Conservation (phyloP, 352 stramenopile species). For the Phytophthora pseudosyringae region DNA sequence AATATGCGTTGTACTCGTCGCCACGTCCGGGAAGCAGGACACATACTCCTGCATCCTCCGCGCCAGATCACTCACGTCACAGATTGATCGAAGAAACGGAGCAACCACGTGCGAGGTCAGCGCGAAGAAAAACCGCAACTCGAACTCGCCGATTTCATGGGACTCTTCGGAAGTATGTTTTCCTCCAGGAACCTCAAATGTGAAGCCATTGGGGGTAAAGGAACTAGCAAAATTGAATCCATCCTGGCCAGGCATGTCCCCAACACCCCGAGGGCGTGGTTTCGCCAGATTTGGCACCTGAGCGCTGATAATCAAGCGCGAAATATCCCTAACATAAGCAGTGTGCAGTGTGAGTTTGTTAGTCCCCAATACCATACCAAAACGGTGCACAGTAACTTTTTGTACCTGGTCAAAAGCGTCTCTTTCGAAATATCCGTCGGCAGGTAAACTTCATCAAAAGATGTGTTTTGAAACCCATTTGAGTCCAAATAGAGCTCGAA, state of each 20-base stretch:
- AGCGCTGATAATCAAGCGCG: conserved; percentile 26
- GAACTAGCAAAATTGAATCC: not conserved
- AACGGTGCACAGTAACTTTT: not conserved
- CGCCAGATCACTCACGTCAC: conserved; percentile 20
- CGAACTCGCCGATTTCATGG: conserved; percentile 28
- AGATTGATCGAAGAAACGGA: conserved; percentile 29
- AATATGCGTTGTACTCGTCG: conserved; percentile 15
- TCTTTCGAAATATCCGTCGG: not conserved
- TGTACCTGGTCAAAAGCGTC: conserved; percentile 24
- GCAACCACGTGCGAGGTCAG: conserved; percentile 29
- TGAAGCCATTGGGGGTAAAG: not conserved
- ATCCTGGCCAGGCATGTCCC: not conserved
- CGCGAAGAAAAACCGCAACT: conserved; percentile 29
- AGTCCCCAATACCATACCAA: not conserved
- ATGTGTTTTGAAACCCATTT: conserved; percentile 33
- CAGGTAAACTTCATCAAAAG: conserved; percentile 25
- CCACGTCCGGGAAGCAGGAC: conserved; percentile 21
- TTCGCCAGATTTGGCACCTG: conserved; percentile 16
- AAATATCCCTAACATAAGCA: conserved; percentile 14
- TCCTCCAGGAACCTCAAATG: not conserved
- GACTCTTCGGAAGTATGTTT: not conserved
- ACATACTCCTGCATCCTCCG: conserved; percentile 37
- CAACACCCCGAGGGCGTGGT: not conserved
- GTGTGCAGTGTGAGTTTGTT: not conserved
- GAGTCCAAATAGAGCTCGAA: conserved; percentile 30